Conservation (phyloP, 2,329 filamentous ascomycete species). For the Calonectria hongkongensis region DNA sequence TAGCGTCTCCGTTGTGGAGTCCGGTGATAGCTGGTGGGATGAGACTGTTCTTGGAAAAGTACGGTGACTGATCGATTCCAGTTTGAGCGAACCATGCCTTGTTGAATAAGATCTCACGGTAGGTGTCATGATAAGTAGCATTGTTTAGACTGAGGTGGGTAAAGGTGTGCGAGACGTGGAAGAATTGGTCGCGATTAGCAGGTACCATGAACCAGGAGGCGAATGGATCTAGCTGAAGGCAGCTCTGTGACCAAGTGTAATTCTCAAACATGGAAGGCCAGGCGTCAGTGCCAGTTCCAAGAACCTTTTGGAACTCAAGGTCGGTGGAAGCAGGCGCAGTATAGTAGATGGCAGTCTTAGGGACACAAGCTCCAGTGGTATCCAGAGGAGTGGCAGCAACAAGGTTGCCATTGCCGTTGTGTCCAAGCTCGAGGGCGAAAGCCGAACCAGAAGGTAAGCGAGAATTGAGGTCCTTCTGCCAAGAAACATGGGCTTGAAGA, state of each 20-base stretch:
- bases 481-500: slow-evolving; percentile 39
- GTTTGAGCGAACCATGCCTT: slow-evolving; percentile 45
- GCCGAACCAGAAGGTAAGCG: slow-evolving; percentile 40
- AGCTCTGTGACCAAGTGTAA: slow-evolving; percentile 40
- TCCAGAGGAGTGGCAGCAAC: slow-evolving; percentile 28
- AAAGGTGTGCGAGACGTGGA: slow-evolving; percentile 45
- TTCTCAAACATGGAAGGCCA: slow-evolving; percentile 38
- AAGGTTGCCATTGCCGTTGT: slow-evolving; percentile 45
- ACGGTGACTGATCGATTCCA: slow-evolving; percentile 45
- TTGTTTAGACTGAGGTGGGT: slow-evolving; percentile 45
- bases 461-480: slow-evolving; percentile 39
- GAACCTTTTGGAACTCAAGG: slow-evolving; percentile 41
- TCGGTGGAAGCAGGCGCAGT: slow-evolving; percentile 28
- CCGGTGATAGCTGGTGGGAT: slow-evolving; percentile 46
- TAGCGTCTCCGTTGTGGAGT: slow-evolving; percentile 45
- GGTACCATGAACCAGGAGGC: slow-evolving; percentile 44
- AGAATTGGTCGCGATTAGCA: slow-evolving; percentile 45
- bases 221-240: slow-evolving; percentile 41
- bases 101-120: slow-evolving; percentile 44
- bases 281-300: slow-evolving; percentile 30
- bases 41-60: slow-evolving; percentile 38
- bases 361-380: slow-evolving; percentile 16
- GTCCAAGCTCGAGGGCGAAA: slow-evolving; percentile 41
- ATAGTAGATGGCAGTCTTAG: slow-evolving; percentile 38
- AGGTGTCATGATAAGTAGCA: slow-evolving; percentile 44